Evolutionary conservation across 2,329 filamentous ascomycete species (phyloP).

Genomic region (Corinectria fuckeliana): DNA sequence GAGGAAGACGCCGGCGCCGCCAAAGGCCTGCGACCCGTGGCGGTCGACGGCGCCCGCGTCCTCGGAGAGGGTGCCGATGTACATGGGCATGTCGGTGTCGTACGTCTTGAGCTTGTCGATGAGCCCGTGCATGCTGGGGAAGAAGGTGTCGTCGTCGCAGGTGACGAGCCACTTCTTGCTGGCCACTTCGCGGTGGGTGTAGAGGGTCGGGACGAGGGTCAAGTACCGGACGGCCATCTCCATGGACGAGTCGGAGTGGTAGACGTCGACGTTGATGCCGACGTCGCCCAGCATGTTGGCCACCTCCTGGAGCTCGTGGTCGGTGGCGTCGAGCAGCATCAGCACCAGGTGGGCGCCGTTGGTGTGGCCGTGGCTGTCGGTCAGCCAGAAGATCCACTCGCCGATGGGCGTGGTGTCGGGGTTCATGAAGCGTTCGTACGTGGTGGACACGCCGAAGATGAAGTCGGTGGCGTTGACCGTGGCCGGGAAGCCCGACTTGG

Average conservation of each 20-base stretch:
- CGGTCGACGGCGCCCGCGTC: conserved; percentile 64
- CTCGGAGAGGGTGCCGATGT: conserved; percentile 68
- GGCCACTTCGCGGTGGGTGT: conserved; percentile 55
- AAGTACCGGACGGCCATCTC: conserved; percentile 67
- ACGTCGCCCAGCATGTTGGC: conserved; percentile 52
- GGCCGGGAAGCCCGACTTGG: conserved; percentile 56
- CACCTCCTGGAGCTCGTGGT: conserved; percentile 58
- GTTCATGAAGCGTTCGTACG: conserved; percentile 61
- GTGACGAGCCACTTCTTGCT: conserved; percentile 65
- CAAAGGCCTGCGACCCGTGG: conserved; percentile 69
- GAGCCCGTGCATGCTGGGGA: conserved; percentile 63
- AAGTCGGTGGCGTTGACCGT: conserved; percentile 62
- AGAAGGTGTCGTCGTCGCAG: conserved; percentile 72
- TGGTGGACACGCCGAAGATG: conserved; percentile 66
- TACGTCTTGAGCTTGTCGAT: conserved; percentile 58
- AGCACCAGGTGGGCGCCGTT: conserved; percentile 64
- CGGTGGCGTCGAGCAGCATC: conserved; percentile 59
- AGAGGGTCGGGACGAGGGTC: conserved; percentile 60
- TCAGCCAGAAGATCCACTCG: conserved; percentile 67
- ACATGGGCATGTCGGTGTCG: conserved; percentile 60
- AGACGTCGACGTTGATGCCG: conserved; percentile 65
- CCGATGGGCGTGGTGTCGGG: conserved; percentile 58
- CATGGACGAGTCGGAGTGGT: conserved; percentile 57
- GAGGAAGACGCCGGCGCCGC: conserved; percentile 68
- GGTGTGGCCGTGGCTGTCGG: conserved; percentile 59